phyloP scores from a whole-genome alignment of 2,329 filamentous ascomycete species.

The Cordyceps pruinosa region DNA sequence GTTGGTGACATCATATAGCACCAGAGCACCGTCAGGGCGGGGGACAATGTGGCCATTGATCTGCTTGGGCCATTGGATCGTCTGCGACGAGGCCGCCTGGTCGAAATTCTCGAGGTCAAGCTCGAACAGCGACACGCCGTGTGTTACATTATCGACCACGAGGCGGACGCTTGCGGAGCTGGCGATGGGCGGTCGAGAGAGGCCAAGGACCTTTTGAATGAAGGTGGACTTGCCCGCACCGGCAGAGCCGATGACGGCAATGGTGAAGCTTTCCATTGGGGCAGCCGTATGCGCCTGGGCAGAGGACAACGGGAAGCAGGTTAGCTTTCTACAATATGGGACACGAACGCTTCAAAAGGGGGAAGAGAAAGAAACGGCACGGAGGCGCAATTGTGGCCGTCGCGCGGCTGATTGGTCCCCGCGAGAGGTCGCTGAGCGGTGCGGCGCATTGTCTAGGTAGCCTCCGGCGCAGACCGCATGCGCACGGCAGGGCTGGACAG shows the following conservation, averaged over 20 bases:
- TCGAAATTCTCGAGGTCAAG: conserved; percentile 60
- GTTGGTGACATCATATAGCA: conserved; percentile 83
- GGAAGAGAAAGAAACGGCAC: no score
- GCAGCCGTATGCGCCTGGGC: conserved; percentile 24
- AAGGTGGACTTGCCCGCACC: conserved; percentile 64
- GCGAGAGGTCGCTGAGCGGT: not conserved
- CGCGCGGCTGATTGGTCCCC: not conserved
- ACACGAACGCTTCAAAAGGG: not conserved
- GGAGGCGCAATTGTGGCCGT: conserved; percentile 9
- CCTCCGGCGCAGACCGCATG: not conserved
- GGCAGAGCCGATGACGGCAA: conserved; percentile 59
- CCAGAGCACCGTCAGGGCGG: conserved; percentile 72
- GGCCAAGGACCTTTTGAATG: conserved; percentile 55
- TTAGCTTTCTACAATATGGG: not conserved
- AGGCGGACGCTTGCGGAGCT: conserved; percentile 51
- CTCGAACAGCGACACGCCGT: conserved; percentile 57
- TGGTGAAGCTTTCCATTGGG: conserved; percentile 54
- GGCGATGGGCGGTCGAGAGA: conserved; percentile 44
- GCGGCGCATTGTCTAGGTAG: conserved; percentile 1
- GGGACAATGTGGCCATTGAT: conserved; percentile 66
- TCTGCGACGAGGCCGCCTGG: conserved; percentile 43
- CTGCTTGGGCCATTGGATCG: conserved; percentile 61
- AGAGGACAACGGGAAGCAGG: not conserved
- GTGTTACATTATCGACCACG: conserved; percentile 50
- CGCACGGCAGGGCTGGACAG: not conserved